phyloP scores from a whole-genome alignment of 257 asterid genomes.

The Solanum bulbocastanum region DNA sequence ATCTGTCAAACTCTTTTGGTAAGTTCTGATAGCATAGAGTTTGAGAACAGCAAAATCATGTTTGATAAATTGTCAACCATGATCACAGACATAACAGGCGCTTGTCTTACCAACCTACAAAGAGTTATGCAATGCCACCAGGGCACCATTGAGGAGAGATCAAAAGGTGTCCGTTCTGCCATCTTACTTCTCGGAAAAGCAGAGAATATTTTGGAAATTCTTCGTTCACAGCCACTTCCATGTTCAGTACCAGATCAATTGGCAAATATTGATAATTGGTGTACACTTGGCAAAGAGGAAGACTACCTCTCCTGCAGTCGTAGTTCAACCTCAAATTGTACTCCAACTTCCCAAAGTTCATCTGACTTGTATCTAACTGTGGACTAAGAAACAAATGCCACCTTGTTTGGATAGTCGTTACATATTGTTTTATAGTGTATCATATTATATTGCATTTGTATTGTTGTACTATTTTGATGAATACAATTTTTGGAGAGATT shows the following conservation, averaged over 20 bases:
- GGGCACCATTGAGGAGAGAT: constrained; percentile 43
- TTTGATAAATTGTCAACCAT: constrained; percentile 32
- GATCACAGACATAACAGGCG: constrained; percentile 52
- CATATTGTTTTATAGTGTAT: neutral
- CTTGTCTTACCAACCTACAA: constrained; percentile 59
- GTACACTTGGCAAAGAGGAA: constrained; percentile 23
- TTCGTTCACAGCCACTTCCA: constrained; percentile 32
- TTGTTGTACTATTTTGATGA: neutral
- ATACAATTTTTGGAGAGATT: neutral
- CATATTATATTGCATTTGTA: neutral
- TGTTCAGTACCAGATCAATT: constrained; percentile 27
- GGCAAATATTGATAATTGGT: constrained; percentile 53
- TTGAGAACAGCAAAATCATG: constrained; percentile 21
- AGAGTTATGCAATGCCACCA: constrained; percentile 43
- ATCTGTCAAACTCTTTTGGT: constrained; percentile 55
- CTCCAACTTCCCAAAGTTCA: constrained; percentile 13
- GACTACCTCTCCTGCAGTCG: constrained; percentile 17
- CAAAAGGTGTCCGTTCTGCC: constrained; percentile 36
- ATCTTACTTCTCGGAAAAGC: constrained; percentile 54
- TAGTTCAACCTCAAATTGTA: neutral
- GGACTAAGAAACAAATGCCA: constrained; percentile 16
- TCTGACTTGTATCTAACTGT: constrained; percentile 35
- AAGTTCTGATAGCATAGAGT: constrained; percentile 7
- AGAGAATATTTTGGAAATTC: constrained; percentile 48
- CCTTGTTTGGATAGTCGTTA: neutral